Evolutionary conservation across 2,329 filamentous ascomycete genomes (phyloP).

Genomic region (Septoria petroselini): DNA sequence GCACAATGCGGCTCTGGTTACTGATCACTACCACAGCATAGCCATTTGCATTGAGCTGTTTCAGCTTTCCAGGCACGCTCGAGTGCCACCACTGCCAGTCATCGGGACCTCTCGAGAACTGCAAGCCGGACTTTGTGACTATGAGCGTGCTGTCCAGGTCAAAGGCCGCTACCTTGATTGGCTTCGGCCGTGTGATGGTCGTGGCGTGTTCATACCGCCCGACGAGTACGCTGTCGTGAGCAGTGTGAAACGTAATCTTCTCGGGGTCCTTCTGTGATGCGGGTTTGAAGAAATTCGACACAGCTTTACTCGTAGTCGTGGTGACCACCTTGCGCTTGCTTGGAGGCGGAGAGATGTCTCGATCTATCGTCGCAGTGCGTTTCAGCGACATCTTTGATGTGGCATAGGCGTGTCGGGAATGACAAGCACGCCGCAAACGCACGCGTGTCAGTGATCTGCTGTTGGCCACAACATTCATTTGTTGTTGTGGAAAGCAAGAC

Average conservation of each 20-base stretch:
- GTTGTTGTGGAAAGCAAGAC: too few relatives aligned
- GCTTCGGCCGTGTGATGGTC: constrained; percentile 28
- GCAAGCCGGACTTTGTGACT: constrained; percentile 73
- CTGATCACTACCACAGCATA: constrained; percentile 77
- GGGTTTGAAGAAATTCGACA: constrained; percentile 86
- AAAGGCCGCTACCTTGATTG: constrained; percentile 66
- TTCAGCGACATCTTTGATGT: constrained; percentile 32
- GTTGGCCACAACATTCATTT: too few relatives aligned
- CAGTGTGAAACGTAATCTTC: constrained; percentile 65
- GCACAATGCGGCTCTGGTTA: constrained; percentile 80
- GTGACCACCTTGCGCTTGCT: constrained; percentile 55
- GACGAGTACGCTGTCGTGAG: constrained; percentile 69
- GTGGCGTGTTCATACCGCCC: constrained; percentile 58
- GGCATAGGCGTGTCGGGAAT: too few relatives aligned
- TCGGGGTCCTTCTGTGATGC: constrained; percentile 79
- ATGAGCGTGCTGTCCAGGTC: constrained; percentile 88
- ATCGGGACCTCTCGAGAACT: constrained; percentile 63
- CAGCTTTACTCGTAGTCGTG: constrained; percentile 59
- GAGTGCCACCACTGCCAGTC: constrained; percentile 96
- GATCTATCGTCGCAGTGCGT: constrained; percentile 40
- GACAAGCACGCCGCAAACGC: too few relatives aligned
- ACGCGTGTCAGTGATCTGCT: too few relatives aligned
- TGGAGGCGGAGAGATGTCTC: constrained; percentile 56
- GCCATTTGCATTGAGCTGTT: constrained; percentile 67
- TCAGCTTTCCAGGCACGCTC: constrained; percentile 65